Base-by-base conservation (phyloP, 2,329 filamentous ascomycete genomes). In the Clonostachys sp. region DNA sequence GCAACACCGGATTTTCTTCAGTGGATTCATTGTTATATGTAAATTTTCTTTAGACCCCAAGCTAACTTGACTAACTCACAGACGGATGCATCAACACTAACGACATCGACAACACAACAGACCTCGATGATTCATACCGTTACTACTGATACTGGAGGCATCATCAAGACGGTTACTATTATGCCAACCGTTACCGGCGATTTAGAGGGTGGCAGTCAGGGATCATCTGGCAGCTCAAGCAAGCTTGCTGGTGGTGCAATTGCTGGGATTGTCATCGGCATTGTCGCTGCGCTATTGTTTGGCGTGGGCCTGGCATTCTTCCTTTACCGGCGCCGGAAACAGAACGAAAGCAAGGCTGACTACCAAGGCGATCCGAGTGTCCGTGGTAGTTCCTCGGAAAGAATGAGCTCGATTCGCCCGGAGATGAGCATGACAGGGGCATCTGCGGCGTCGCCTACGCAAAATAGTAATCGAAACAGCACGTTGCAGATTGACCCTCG, bases 401-500 rank as follows among this genome's bases (percentile, higher is more conserved):
- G 75, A 54, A 67, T 70, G 56, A 61, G 65, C 46, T 70, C 67
- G 4, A 66, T 72, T 6, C 72, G 68, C 39, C 63, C 64, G 18
- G 70, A 75, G 34, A 73, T 77, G 69, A 61, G 56, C 44, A 57
- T 55, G 24, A 54, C 53, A 3, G 59, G 55, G 34, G 57, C 60
- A 7, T 51, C 50, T 30, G 59, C 65, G 3, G 52, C 50, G 4
- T 64, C 65, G 10, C 58, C 60, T 10, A 61, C 51, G 33, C 70
- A 71, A 4, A 67, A 66, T 7, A 68, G 72, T 39, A 74, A 78
- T 48, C 74, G 75, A 48, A 78, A 72, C 52, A 78, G 76, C 59
- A 68, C 70, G 41, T 60, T 84, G 46, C 77, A 79, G 9, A 74
- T 83, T 46, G 82, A 86, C 57, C 82, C 82, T 34, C 73, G 82